Conservation (phyloP, 2,329 filamentous ascomycete species). For the Epichloe festucae region DNA sequence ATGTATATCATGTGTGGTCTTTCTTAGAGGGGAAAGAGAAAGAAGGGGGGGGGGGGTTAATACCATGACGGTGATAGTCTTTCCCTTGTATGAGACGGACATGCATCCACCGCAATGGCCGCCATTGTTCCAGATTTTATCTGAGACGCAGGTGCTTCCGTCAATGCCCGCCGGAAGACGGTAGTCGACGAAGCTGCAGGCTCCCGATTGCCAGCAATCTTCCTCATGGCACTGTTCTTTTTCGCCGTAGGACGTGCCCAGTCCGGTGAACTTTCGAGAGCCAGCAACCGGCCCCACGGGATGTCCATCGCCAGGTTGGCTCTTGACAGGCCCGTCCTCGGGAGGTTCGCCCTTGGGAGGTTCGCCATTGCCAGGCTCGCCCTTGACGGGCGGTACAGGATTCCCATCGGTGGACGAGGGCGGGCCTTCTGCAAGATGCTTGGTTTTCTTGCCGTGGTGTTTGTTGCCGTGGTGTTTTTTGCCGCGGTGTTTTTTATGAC, state of each 20-base stretch:
- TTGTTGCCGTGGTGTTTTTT: no score
- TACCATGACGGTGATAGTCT: not conserved
- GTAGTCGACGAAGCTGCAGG: not conserved
- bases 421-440: no score
- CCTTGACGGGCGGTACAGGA: no score
- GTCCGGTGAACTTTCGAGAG: not conserved
- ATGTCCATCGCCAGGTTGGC: no score
- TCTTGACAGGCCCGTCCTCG: no score
- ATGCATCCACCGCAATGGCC: not conserved
- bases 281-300: accelerated
- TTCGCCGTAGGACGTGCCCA: not conserved
- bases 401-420: no score
- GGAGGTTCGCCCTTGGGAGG: no score
- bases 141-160: not conserved
- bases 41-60: no score
- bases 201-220: not conserved
- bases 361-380: no score
- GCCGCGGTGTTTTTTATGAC: no score
- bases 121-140: not conserved
- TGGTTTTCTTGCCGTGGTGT: no score
- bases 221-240: not conserved
- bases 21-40: not conserved
- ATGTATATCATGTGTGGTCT: not conserved
- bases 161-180: not conserved
- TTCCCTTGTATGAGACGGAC: not conserved